Evolutionary conservation across 2,329 filamentous ascomycete genomes (phyloP), one percentile per base, ranked within the genome.

Genomic region (Coleophoma crateriformis): DNA sequence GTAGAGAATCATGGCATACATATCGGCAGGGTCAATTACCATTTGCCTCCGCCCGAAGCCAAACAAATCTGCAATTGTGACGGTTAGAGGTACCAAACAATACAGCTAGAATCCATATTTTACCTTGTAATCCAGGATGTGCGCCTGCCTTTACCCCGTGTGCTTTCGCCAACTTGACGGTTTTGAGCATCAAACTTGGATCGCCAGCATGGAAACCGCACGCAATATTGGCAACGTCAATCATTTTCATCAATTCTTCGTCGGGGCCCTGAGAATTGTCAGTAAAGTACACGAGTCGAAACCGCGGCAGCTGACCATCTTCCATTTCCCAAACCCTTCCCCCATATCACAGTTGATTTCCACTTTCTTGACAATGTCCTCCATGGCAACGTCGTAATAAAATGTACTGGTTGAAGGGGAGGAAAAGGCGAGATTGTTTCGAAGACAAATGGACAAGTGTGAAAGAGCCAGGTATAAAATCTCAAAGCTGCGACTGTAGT

Each of bases 141-240:
- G 83, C 83, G 7, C 82, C 82, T 6, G 79, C 67, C 45, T 70
- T 71, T 52, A 85, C 73, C 50, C 71, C 71, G 63, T 82, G 74
- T 39, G 72, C 61, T 64, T 83, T 84, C 65, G 78, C 82, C 15
- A 75, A 68, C 10, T 67, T 68, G 11, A 85, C 75, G 0, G 81
- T 85, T 49, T 79, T 70, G 44, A 75, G 67, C 81, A 85, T 86
- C 48, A 84, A 81, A n/a, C 79, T 59, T 0, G 82, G 81, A 52
- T 86, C 82, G 38, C 80, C 77, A 33, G 73, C 77, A 52, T 81
- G 78, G 54, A 78, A 79, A 1, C 78, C 79, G 58, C 80, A 85
- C 8, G 81, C 81, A 32, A 85, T 68, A 56, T 84, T 84, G 15
- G 80, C 81, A 58, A 78, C 74, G 59, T 84, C 79, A 54, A 84